These are phyloP conservation scores for Pseudoperonospora humuli DNA, from an alignment of 352 stramenopile species.

Conservation along the genomic window DNA sequence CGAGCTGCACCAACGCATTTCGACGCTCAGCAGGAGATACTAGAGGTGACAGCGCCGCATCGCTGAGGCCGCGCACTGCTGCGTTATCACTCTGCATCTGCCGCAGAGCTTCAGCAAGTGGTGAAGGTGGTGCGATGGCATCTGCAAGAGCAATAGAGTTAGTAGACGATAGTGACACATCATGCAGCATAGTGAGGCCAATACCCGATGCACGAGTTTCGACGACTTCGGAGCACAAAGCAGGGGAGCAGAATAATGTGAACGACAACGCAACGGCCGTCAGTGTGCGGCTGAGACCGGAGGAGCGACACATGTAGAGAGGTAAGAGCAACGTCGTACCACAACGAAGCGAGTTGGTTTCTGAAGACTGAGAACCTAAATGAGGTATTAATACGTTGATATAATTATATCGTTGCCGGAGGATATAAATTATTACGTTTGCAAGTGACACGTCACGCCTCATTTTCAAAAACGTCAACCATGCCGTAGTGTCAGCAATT, in stretches of 20 bases:
- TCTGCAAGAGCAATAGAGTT: slow-evolving; percentile 11
- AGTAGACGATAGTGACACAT: neutral
- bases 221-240: slow-evolving; percentile 14
- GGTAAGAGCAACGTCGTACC: neutral
- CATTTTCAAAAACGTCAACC: too few species aligned
- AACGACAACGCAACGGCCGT: slow-evolving; percentile 5
- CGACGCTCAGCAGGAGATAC: slow-evolving; percentile 28
- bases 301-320: slow-evolving; percentile 15
- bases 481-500: too few species aligned
- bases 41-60: slow-evolving; percentile 29
- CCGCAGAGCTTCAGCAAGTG: slow-evolving; percentile 16
- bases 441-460: too few species aligned
- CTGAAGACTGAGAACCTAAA: slow-evolving; percentile 6
- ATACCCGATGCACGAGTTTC: slow-evolving; percentile 21
- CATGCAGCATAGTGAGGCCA: neutral
- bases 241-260: slow-evolving; percentile 2
- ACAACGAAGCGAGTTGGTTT: slow-evolving; percentile 16
- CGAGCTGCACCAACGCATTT: slow-evolving; percentile 57
- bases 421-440: too few species aligned
- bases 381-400: too few species aligned
- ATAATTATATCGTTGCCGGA: too few species aligned
- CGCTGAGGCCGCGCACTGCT: slow-evolving; percentile 32
- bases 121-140: slow-evolving; percentile 16
- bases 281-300: slow-evolving; percentile 7
- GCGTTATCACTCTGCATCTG: slow-evolving; percentile 23